Conservation (phyloP, 2,329 filamentous ascomycete species). For the Phoma sp. region DNA sequence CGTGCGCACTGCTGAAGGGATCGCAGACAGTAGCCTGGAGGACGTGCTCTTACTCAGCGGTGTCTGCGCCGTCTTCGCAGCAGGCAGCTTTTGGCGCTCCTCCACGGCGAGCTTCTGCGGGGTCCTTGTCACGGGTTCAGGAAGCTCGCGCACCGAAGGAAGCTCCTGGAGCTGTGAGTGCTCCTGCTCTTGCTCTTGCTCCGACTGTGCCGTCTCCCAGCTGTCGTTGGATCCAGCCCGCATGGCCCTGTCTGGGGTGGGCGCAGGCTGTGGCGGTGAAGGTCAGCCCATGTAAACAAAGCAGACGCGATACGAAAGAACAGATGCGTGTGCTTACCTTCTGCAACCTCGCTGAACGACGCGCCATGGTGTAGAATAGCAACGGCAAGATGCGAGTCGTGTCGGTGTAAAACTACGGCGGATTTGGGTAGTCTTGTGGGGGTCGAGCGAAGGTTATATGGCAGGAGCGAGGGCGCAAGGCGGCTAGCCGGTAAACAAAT, state of each 20-base stretch:
- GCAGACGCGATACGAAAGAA: slow-evolving; percentile 3
- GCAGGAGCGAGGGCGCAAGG: slow-evolving; percentile 1
- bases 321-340: slow-evolving; percentile 36
- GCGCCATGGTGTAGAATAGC: slow-evolving; percentile 38
- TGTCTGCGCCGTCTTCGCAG: slow-evolving; percentile 37
- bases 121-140: slow-evolving; percentile 31
- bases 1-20: slow-evolving; percentile 38
- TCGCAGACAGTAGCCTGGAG: slow-evolving; percentile 27
- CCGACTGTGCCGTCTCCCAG: slow-evolving; percentile 38
- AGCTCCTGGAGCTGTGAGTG: slow-evolving; percentile 23
- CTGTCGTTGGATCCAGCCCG: slow-evolving; percentile 30
- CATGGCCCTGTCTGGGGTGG: slow-evolving; percentile 23
- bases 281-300: slow-evolving; percentile 42
- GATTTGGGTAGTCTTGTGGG: slow-evolving; percentile 36
- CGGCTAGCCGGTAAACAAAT: slow-evolving; percentile 18
- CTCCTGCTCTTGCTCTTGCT: slow-evolving; percentile 16
- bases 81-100: slow-evolving; percentile 27
- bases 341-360: slow-evolving; percentile 45
- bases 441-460: slow-evolving; percentile 23
- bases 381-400: slow-evolving; percentile 14
- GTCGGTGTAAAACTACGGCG: slow-evolving; percentile 17
- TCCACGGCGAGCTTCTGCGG: slow-evolving; percentile 28
- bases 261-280: slow-evolving; percentile 33
- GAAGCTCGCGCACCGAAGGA: slow-evolving; percentile 28
- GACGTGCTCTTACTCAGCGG: slow-evolving; percentile 57